phyloP scores from a whole-genome alignment of 2,329 filamentous ascomycete species.

The Dactylonectria macrodidyma region DNA sequence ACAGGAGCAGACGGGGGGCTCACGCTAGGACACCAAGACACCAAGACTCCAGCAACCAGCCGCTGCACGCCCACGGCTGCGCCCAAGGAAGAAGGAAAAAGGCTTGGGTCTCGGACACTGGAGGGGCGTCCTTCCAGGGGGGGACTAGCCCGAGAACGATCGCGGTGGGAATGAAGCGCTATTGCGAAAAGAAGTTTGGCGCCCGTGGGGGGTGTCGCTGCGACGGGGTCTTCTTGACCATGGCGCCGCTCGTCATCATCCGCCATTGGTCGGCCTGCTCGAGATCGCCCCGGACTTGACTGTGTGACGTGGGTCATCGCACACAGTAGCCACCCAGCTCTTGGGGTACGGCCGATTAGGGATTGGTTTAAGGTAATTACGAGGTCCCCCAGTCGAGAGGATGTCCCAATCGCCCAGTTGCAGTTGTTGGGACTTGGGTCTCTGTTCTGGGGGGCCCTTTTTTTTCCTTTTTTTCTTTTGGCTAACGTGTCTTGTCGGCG shows the following conservation, averaged over 20 bases:
- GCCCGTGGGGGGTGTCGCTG: conserved; percentile 44
- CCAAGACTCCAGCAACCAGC: neutral
- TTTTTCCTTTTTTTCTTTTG: conserved; percentile 14
- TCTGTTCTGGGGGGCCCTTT: neutral
- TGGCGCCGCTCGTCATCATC: conserved; percentile 31
- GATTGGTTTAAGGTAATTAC: conserved; percentile 23
- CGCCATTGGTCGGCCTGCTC: conserved; percentile 42
- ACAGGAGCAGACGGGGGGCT: conserved; percentile 6
- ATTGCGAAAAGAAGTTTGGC: conserved; percentile 49
- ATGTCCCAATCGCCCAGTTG: neutral
- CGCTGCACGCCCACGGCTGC: neutral
- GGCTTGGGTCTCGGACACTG: conserved; percentile 41
- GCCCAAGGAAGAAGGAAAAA: conserved; percentile 39
- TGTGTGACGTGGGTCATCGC: conserved; percentile 46
- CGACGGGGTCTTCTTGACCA: conserved; percentile 36
- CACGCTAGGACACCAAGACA: conserved; percentile 8
- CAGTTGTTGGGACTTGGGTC: neutral
- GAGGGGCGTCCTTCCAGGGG: conserved; percentile 38
- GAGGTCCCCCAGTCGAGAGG: conserved; percentile 17
- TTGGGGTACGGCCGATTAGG: conserved; percentile 23
- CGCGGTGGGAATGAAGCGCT: conserved; percentile 48
- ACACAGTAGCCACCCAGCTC: conserved; percentile 42
- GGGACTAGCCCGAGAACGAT: conserved; percentile 44
- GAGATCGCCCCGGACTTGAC: conserved; percentile 47
- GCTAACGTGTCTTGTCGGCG: conserved; percentile 23